Percentiles rank a stretch among this genome's conserved stretches.
These are phyloP conservation scores for Apophysomyces trapeziformis DNA, from an alignment of 371 early-diverging fungal species.

Conservation along the genomic window DNA sequence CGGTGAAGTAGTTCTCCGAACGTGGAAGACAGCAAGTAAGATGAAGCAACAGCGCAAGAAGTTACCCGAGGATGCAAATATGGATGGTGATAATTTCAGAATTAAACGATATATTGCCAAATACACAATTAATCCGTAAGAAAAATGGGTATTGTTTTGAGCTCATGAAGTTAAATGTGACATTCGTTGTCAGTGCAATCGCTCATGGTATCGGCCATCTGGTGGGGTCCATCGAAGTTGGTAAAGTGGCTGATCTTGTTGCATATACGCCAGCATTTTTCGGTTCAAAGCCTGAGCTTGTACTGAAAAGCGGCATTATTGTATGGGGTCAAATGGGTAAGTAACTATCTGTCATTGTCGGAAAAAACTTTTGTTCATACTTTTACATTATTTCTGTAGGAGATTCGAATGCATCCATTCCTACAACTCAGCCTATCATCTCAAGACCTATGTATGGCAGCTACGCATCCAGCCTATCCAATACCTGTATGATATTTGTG, in stretches of 20 bases:
- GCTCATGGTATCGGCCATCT: slow-evolving; percentile 88
- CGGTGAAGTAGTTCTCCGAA: slow-evolving; percentile 88
- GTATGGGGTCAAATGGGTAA: slow-evolving; percentile 73
- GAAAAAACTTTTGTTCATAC: not conserved
- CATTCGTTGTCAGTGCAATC: slow-evolving; percentile 62
- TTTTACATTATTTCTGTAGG: slow-evolving; percentile 32
- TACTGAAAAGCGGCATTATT: slow-evolving; percentile 88
- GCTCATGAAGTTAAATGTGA: not conserved
- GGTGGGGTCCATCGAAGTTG: slow-evolving; percentile 92
- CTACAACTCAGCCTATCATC: slow-evolving; percentile 88
- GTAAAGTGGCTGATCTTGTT: slow-evolving; percentile 91
- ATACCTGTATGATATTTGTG: slow-evolving; percentile 77
- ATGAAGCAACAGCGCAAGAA: slow-evolving; percentile 86
- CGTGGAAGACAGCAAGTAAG: slow-evolving; percentile 94
- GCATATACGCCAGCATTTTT: slow-evolving; percentile 84
- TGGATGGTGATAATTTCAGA: slow-evolving; percentile 75
- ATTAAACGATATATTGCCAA: slow-evolving; percentile 90
- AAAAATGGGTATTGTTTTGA: not conserved
- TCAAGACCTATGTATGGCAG: slow-evolving; percentile 86
- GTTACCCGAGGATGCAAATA: slow-evolving; percentile 52
- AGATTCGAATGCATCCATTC: slow-evolving; percentile 83
- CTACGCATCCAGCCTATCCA: slow-evolving; percentile 57
- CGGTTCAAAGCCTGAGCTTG: slow-evolving; percentile 84
- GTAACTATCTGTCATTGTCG: not conserved
- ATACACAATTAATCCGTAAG: slow-evolving; percentile 94